phyloP scores from a whole-genome alignment of 1,139 yeast genomes.

The Suhomyces coccinellae region DNA sequence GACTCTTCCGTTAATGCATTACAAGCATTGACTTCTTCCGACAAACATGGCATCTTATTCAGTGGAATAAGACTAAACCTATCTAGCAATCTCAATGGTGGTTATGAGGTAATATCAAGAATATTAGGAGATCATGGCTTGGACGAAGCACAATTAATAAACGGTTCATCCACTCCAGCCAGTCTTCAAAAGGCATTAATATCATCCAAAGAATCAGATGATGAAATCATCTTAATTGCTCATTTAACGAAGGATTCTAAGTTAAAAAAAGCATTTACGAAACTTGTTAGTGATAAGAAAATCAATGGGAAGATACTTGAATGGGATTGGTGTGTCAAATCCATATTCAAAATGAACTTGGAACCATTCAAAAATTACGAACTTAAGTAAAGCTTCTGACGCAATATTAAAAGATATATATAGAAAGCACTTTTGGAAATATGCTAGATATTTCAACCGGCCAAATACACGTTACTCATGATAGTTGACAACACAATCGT shows the following conservation, averaged over 20 bases:
- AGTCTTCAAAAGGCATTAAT: conserved; percentile 11
- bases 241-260: conserved; percentile 48
- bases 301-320: conserved; percentile 40
- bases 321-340: conserved; percentile 70
- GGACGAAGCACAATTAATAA: conserved; percentile 35
- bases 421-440: background rate
- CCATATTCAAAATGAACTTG: conserved; percentile 52
- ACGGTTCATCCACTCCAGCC: conserved; percentile 13
- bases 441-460: too few species aligned
- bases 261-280: conserved; percentile 41
- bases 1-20: conserved; percentile 22
- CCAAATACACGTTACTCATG: too few species aligned
- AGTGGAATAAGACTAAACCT: conserved; percentile 52
- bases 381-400: conserved; percentile 13
- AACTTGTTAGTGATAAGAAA: conserved; percentile 25
- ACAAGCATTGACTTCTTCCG: conserved; percentile 22
- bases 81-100: conserved; percentile 67
- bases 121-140: conserved; percentile 70
- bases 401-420: background rate
- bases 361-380: conserved; percentile 27
- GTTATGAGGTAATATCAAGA: conserved; percentile 56
- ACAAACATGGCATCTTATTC: conserved; percentile 43
- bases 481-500: background rate
- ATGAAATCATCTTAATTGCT: conserved; percentile 30
- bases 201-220: conserved; percentile 17